These are phyloP conservation scores for Suillus lakei DNA, from an alignment of 768 basidiomycete genomes.

Conservation along the genomic window DNA sequence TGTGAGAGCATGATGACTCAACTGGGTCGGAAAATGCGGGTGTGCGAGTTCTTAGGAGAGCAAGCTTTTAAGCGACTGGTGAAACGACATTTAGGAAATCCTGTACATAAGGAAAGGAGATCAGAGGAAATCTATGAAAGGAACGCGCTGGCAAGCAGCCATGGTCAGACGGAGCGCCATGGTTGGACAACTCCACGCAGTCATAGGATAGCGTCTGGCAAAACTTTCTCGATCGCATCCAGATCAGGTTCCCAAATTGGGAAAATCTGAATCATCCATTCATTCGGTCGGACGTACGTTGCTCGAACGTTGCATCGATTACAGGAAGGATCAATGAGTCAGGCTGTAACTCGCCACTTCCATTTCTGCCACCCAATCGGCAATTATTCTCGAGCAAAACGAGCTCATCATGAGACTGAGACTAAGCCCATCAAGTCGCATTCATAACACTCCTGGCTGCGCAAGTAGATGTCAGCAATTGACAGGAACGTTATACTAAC, in stretches of 20 bases:
- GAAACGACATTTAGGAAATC: slow-evolving; percentile 8
- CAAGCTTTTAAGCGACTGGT: slow-evolving; percentile 22
- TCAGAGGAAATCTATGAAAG: slow-evolving; percentile 3
- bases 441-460: not conserved
- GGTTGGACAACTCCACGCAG: not conserved
- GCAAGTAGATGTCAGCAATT: not conserved
- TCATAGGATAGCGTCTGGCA: slow-evolving; percentile 3
- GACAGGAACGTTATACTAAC: not conserved
- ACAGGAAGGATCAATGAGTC: not conserved
- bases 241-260: not conserved
- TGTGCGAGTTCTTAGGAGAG: not conserved
- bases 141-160: slow-evolving; percentile 4
- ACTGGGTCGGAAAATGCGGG: not conserved
- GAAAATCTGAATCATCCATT: not conserved
- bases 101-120: slow-evolving; percentile 8
- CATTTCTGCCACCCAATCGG: not conserved
- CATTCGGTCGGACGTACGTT: not conserved
- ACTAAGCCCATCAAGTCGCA: not conserved
- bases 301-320: slow-evolving; percentile 1
- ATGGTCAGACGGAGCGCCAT: not conserved
- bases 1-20: slow-evolving; percentile 43
- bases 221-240: not conserved
- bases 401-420: not conserved
- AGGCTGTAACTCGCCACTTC: not conserved
- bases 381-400: not conserved